Evolutionary conservation across 2,329 filamentous ascomycete genomes (phyloP).

Genomic region (Oidium heveae): DNA sequence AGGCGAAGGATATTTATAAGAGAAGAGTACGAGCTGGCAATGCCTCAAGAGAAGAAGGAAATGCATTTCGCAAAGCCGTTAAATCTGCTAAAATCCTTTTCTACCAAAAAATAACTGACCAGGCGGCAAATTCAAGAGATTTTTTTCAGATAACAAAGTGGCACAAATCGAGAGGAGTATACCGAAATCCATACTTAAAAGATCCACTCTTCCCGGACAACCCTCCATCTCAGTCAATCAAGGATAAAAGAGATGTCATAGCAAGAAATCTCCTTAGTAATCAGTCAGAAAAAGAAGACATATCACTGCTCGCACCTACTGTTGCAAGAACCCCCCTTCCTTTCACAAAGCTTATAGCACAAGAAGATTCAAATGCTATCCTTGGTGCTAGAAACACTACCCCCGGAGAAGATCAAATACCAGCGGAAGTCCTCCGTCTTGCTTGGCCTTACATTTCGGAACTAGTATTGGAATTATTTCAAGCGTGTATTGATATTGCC

Average conservation of each 20-base stretch:
- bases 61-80: background rate
- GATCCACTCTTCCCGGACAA: background rate
- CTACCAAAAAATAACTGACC: background rate
- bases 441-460: background rate
- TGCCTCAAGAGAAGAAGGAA: background rate
- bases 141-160: too few species aligned
- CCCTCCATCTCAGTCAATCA: background rate
- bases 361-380: too few species aligned
- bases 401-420: too few species aligned
- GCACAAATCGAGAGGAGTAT: background rate
- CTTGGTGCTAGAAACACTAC: too few species aligned
- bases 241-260: background rate
- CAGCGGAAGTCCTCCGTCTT: background rate
- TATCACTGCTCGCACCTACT: background rate
- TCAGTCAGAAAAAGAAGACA: background rate
- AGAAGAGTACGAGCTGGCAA: background rate
- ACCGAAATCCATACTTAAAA: background rate
- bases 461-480: background rate
- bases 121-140: background rate
- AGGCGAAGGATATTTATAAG: background rate
- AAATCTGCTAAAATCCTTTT: background rate
- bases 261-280: background rate
- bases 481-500: background rate
- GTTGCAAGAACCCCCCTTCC: background rate
- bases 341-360: background rate